phyloP scores from a whole-genome alignment of 345 rosid species.

The Isatis tinctoria region DNA sequence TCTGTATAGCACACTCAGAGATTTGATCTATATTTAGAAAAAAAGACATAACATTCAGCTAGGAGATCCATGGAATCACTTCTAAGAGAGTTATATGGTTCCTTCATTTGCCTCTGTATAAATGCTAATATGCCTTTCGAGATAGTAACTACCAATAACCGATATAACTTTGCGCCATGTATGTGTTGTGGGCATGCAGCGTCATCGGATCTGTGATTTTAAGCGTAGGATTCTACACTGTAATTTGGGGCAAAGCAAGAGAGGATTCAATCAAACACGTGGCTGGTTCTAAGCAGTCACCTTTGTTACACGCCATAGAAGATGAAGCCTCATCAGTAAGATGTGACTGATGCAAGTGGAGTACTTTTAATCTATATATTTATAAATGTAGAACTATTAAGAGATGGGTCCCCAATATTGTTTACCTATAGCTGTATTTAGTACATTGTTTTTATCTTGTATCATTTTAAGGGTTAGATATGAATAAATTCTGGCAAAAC shows the following conservation, averaged over 20 bases:
- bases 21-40: neutral
- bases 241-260: slow-evolving; percentile 41
- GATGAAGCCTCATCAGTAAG: slow-evolving; percentile 3
- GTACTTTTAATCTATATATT: too few species aligned
- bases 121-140: neutral
- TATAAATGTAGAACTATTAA: neutral
- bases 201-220: slow-evolving; percentile 33
- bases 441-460: too few species aligned
- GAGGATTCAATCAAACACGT: slow-evolving; percentile 17
- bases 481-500: too few species aligned
- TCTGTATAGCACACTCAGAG: neutral
- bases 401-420: neutral
- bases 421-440: neutral
- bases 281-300: slow-evolving; percentile 11
- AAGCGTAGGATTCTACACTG: slow-evolving; percentile 29
- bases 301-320: slow-evolving; percentile 18
- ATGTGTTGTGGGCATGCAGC: slow-evolving; percentile 17
- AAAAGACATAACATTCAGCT: neutral
- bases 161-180: too few species aligned
- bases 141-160: too few species aligned
- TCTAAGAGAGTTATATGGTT: too few species aligned
- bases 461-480: too few species aligned
- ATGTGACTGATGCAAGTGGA: slow-evolving; percentile 14
- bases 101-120: neutral
- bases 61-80: too few species aligned